Conservation (phyloP, 257 asterid species). For the Ajuga chamaepitys region DNA sequence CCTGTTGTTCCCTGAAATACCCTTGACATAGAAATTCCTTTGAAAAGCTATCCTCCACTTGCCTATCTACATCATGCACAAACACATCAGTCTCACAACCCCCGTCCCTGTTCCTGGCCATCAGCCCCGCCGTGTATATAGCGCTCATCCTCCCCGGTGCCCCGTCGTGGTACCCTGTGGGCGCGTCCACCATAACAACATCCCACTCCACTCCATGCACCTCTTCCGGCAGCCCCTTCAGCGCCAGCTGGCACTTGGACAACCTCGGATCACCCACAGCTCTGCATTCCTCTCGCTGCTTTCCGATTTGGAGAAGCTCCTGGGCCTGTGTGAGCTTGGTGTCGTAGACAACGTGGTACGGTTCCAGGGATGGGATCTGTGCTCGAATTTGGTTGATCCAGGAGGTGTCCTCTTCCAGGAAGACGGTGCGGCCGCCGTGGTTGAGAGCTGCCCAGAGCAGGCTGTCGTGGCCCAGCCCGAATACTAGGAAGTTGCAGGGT, state of each 20-base stretch:
- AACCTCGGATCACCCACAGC: conserved; percentile 52
- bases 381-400: conserved; percentile 55
- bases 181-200: conserved; percentile 84
- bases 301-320: conserved; percentile 45
- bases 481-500: conserved; percentile 74
- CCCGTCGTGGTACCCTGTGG: conserved; percentile 62
- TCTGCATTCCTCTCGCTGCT: conserved; percentile 35
- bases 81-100: conserved; percentile 84
- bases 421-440: conserved; percentile 70
- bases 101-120: conserved; percentile 54
- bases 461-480: conserved; percentile 75
- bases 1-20: conserved; percentile 49
- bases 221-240: conserved; percentile 47
- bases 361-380: conserved; percentile 43
- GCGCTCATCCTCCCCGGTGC: conserved; percentile 90
- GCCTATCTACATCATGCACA: conserved; percentile 76
- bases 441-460: conserved; percentile 85
- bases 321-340: conserved; percentile 63
- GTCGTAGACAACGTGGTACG: conserved; percentile 55
- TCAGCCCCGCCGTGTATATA: conserved; percentile 72
- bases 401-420: conserved; percentile 65
- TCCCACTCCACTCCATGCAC: conserved; percentile 70
- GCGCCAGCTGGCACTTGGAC: conserved; percentile 49
- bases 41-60: conserved; percentile 63
- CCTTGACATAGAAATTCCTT: conserved; percentile 63